A percentile compares a stretch with the other conserved stretches of the same genome.
phyloP scores from a whole-genome alignment of 1,284 basidiomycete species.

The Ceratobasidium sp. region DNA sequence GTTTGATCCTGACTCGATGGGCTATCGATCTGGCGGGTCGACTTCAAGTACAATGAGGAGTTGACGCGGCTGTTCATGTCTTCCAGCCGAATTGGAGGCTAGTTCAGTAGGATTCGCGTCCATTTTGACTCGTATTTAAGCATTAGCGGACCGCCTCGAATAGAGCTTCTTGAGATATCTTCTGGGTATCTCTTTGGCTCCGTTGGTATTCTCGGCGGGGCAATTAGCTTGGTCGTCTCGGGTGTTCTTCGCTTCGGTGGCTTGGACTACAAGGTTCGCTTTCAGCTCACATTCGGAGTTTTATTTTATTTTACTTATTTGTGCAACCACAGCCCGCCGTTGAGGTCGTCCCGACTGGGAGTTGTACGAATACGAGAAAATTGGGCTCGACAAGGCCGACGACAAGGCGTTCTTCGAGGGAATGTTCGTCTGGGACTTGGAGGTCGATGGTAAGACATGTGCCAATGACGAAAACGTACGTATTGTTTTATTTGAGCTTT shows the following conservation, averaged over 20 bases:
- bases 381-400: constrained; percentile 69
- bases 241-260: constrained; percentile 89
- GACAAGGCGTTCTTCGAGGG: constrained; percentile 92
- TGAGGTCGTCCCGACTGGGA: constrained; percentile 90
- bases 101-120: constrained; percentile 68
- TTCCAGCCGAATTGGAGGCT: constrained; percentile 87
- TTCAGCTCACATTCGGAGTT: too few species aligned
- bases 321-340: constrained; percentile 66
- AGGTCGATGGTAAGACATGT: constrained; percentile 66
- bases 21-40: constrained; percentile 91
- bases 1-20: constrained; percentile 90
- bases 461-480: too few species aligned
- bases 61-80: constrained; percentile 95
- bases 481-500: too few species aligned
- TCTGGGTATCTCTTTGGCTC: constrained; percentile 96
- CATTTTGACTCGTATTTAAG: neutral
- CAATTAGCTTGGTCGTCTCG: constrained; percentile 79
- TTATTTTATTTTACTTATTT: constrained; percentile 17
- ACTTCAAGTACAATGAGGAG: constrained; percentile 98
- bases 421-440: constrained; percentile 84
- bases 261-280: constrained; percentile 47
- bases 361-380: constrained; percentile 71
- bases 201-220: constrained; percentile 85
- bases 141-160: too few species aligned
- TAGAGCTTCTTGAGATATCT: constrained; percentile 90